Conservation (phyloP, 2,329 filamentous ascomycete genomes). For the Colletotrichum salicis region DNA sequence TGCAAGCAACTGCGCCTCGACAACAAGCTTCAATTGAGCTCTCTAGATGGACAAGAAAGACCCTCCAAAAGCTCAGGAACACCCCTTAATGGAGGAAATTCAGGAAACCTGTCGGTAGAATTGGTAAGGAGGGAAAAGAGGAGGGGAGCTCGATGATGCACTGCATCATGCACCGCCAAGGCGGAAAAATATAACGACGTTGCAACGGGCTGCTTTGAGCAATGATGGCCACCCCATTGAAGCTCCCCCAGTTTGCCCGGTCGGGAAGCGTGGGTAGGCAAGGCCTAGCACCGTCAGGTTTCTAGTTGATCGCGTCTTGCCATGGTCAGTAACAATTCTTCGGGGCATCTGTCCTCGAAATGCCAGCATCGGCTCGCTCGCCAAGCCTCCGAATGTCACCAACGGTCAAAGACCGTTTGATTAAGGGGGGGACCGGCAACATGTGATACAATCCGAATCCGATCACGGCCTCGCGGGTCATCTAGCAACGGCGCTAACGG, state of each 20-base stretch:
- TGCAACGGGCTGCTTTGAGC: not conserved
- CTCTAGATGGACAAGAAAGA: not conserved
- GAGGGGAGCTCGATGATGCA: not conserved
- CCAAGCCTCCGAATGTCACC: not conserved
- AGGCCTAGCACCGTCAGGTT: not conserved
- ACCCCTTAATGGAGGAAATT: conserved; percentile 23
- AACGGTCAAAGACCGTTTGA: not conserved
- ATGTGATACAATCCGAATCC: not conserved
- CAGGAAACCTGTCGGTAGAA: not conserved
- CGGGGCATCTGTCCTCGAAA: not conserved
- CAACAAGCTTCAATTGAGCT: not conserved
- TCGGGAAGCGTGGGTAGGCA: not conserved
- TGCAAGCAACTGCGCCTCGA: not conserved
- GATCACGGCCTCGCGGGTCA: not conserved
- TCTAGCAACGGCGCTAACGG: not conserved
- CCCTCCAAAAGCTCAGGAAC: too few relatives aligned
- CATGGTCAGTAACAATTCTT: not conserved
- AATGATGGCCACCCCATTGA: not conserved
- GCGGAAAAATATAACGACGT: conserved; percentile 11
- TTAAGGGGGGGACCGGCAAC: not conserved
- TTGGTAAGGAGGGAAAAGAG: not conserved
- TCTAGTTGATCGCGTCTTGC: not conserved
- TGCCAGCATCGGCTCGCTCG: too few relatives aligned
- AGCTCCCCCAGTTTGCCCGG: too few relatives aligned
- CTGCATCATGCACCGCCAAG: conserved; percentile 15